A percentile compares a stretch with the other conserved stretches of the same genome.
Conservation (phyloP, 768 basidiomycete genomes). For the Pholiota microspora region DNA sequence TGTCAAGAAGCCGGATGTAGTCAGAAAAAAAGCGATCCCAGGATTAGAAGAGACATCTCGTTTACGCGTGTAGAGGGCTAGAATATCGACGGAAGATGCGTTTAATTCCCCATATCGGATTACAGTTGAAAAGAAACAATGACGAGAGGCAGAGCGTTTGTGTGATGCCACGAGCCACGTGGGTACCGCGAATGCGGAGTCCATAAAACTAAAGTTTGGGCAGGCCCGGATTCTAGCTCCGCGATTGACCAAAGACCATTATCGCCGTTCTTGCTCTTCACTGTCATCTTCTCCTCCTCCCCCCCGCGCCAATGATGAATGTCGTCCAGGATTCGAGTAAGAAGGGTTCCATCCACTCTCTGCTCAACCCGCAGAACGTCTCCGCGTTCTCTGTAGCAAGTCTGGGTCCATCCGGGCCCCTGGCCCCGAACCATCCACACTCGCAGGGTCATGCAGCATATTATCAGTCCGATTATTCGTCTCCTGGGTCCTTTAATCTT, state of each 20-base stretch:
- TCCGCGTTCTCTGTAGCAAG: constrained; percentile 22
- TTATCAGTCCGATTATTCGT: constrained; percentile 23
- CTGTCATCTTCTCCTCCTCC: constrained; percentile 4
- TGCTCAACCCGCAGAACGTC: constrained; percentile 39
- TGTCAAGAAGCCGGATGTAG: too few species aligned
- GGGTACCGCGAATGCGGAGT: constrained; percentile 19
- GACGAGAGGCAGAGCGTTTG: neutral
- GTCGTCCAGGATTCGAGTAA: constrained; percentile 34
- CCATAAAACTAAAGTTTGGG: constrained; percentile 17
- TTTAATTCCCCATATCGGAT: too few species aligned
- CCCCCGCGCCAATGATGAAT: constrained; percentile 23
- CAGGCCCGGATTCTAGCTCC: constrained; percentile 14
- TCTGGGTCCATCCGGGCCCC: constrained; percentile 17
- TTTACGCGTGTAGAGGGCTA: too few species aligned
- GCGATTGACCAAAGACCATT: constrained; percentile 8
- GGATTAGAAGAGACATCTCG: too few species aligned
- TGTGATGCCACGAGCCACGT: constrained; percentile 13
- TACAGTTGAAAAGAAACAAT: neutral
- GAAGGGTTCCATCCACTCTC: constrained; percentile 39
- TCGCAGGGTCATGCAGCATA: constrained; percentile 21
- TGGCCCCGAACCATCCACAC: constrained; percentile 18
- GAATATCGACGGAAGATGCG: too few species aligned
- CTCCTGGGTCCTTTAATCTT: constrained; percentile 46
- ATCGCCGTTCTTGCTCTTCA: constrained; percentile 1
- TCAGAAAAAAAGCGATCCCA: too few species aligned